Evolutionary conservation across 495 filamentous ascomycete species (phyloP), one percentile per base, ranked within the genome.

Genomic region (Neurospora hispaniola): DNA sequence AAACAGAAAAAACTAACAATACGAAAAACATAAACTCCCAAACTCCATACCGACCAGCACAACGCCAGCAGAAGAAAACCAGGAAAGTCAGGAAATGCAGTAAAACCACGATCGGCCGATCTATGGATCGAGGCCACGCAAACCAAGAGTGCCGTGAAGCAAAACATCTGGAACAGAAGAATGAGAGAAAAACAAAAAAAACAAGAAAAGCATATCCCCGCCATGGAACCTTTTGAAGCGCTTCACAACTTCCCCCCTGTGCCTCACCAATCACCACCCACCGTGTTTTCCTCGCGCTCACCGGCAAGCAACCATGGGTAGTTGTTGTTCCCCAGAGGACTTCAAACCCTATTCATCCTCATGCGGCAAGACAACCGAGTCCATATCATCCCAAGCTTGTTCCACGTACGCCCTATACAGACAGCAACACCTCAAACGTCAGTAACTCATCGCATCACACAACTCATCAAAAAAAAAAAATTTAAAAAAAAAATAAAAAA

Each of bases 291-390:
- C 46, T 23, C 46, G 6, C 4, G 46, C 20, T 54, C 10, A 23
- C 12, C 1, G 1, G n/a, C 46, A 12, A 54, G 10, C 10, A 12
- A 5, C 44, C 11, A 4, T 4, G 4, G 44, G n/a, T 11, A 48
- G 8, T n/a, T 38, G 2, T 31, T 31, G 2, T 31, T 62, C 27
- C 23, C 0, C 54, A 66, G 54, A 31, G 54, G 54, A 66, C 9
- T 66, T 59, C 3, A 27, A 59, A 27, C 1, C 20, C 54, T 66
- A 66, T 18, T 66, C 54, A 66, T 66, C 54, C 54, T 66, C 54
- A 66, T 66, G 54, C 1, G 78, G 76, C 20, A 80, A 62, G 2
- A 76, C 74, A 8, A 75, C 74, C 2, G 78, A 70, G 9, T 75
- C 23, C 41, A 76, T 70, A 2, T 66, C 69, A 3, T 72, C 39